A percentile compares a stretch with the other conserved stretches of the same genome.
Evolutionary conservation across 257 asterid species (phyloP).

Genomic region (Schizonepeta tenuifolia): DNA sequence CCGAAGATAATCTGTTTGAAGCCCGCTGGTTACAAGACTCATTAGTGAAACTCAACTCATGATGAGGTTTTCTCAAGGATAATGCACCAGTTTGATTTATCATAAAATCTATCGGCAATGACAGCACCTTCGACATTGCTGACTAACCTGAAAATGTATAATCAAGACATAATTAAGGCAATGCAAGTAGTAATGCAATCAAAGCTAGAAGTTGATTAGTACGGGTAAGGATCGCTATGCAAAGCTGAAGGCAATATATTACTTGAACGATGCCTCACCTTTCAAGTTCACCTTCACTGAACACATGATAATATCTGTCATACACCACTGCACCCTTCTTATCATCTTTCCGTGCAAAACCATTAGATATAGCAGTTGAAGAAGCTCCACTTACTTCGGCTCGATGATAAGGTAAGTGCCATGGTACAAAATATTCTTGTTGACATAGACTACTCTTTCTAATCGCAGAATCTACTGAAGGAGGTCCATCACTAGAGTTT

Average conservation of each 20-base stretch:
- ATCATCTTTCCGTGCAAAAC: constrained; percentile 94
- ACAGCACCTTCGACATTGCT: constrained; percentile 67
- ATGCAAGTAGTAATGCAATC: not conserved
- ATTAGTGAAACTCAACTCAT: constrained; percentile 11
- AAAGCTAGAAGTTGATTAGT: not conserved
- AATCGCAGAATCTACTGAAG: constrained; percentile 31
- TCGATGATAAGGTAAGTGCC: constrained; percentile 98
- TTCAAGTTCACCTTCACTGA: constrained; percentile 98
- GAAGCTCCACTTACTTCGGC: constrained; percentile 96
- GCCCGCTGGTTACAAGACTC: not conserved
- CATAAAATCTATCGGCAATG: constrained; percentile 75
- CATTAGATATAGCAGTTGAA: constrained; percentile 74
- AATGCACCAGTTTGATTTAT: constrained; percentile 96
- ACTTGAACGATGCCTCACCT: constrained; percentile 48
- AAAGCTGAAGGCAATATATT: not conserved
- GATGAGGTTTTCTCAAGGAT: constrained; percentile 79
- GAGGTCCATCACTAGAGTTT: constrained; percentile 28
- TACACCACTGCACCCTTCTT: constrained; percentile 93
- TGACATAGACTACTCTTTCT: constrained; percentile 44
- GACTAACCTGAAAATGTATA: constrained; percentile 60
- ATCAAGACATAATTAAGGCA: not conserved
- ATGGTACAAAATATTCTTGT: constrained; percentile 94
- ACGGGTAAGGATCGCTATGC: not conserved
- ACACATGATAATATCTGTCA: constrained; percentile 93
- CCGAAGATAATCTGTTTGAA: not conserved